Conservation (phyloP, 345 rosid species). For the Gossypium ekmanianum region DNA sequence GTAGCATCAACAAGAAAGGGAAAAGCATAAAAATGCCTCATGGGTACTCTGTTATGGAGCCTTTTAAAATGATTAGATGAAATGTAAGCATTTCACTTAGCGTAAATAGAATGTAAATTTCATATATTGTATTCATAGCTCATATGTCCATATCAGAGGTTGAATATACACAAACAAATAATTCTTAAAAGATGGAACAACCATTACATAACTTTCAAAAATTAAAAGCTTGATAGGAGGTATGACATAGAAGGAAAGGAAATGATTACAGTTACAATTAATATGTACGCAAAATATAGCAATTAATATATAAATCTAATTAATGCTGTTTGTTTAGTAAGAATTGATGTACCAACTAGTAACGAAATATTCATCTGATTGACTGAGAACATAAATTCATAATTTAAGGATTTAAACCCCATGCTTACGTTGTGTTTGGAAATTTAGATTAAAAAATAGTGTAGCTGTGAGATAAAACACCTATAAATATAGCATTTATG, state of each 20-base stretch:
- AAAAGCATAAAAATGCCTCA: not conserved
- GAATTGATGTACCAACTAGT: not conserved
- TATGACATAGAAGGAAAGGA: not conserved
- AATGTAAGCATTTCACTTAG: not conserved
- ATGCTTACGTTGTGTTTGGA: not conserved
- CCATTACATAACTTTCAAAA: too few relatives aligned
- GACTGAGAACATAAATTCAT: not conserved
- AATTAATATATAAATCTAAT: too few relatives aligned
- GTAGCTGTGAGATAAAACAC: not conserved
- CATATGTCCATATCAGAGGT: too few relatives aligned
- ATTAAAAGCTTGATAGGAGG: not conserved
- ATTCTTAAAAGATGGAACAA: not conserved
- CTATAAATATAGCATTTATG: not conserved
- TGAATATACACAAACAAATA: not conserved
- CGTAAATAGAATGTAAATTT: not conserved
- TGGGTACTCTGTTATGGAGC: not conserved
- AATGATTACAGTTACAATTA: too few relatives aligned
- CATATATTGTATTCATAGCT: not conserved
- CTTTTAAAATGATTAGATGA: too few relatives aligned
- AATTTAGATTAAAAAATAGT: not conserved
- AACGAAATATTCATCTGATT: not conserved
- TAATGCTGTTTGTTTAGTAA: not conserved
- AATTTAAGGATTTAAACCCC: not conserved
- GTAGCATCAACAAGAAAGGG: not conserved
- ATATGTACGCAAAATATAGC: not conserved